These are phyloP conservation scores for Kodamaea derodonti DNA, from an alignment of 1,139 yeast species.

Conservation along the genomic window DNA sequence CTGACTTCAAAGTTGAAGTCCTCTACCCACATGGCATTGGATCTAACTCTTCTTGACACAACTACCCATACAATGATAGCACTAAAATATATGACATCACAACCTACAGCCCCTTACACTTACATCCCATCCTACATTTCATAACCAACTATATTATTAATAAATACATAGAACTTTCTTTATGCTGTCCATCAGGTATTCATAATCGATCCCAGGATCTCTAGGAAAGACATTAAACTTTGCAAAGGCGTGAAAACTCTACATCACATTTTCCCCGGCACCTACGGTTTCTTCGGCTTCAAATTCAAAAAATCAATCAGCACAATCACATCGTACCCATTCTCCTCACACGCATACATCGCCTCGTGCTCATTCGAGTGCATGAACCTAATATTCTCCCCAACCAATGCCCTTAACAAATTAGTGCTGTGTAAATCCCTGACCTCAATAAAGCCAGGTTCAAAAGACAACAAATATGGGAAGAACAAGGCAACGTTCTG, in stretches of 20 bases:
- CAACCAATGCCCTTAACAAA: conserved; percentile 83
- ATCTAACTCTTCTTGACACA: too few species aligned
- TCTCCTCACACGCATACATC: conserved; percentile 86
- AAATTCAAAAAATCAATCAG: conserved; percentile 75
- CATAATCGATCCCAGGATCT: too few species aligned
- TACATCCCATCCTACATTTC: too few species aligned
- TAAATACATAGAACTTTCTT: too few species aligned
- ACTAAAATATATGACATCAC: too few species aligned
- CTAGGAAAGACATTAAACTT: too few species aligned
- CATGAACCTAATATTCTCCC: conserved; percentile 84
- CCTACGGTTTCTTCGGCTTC: conserved; percentile 30
- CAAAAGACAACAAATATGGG: conserved; percentile 90
- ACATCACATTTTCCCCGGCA: background rate
- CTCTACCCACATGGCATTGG: too few species aligned
- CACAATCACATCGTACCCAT: conserved; percentile 87
- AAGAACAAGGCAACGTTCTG: conserved; percentile 90
- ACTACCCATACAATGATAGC: too few species aligned
- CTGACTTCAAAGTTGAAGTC: too few species aligned
- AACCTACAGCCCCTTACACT: too few species aligned
- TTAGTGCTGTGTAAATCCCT: conserved; percentile 88
- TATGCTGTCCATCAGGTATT: too few species aligned
- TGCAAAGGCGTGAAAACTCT: background rate
- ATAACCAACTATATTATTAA: too few species aligned
- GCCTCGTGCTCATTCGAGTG: conserved; percentile 94
- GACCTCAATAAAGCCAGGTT: conserved; percentile 84